These are phyloP conservation scores for Cladorrhinum sp. DNA, from an alignment of 2,329 filamentous ascomycete species.

Conservation along the genomic window DNA sequence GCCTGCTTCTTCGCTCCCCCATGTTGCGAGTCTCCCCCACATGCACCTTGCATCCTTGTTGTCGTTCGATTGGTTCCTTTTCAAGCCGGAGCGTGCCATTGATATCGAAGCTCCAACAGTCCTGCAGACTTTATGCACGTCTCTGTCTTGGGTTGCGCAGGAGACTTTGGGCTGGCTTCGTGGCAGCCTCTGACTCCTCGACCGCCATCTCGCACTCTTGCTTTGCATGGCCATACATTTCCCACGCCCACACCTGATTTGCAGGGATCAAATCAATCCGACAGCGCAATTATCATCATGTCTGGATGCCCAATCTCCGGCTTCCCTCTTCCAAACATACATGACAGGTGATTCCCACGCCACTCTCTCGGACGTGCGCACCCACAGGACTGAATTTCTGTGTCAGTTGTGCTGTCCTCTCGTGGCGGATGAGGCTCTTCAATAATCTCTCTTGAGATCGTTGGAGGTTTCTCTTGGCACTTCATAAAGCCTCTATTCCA, in stretches of 20 bases:
- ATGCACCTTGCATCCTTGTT: slow-evolving; percentile 13
- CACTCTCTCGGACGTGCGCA: neutral
- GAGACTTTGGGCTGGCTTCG: slow-evolving; percentile 27
- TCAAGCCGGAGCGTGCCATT: neutral
- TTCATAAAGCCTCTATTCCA: neutral
- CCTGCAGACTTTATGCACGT: slow-evolving; percentile 22
- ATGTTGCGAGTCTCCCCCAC: neutral
- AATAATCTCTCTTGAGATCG: neutral
- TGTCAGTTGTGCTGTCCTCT: neutral
- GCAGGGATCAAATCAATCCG: slow-evolving; percentile 3
- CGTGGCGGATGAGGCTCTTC: neutral
- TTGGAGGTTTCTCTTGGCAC: neutral
- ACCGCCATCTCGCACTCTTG: slow-evolving; percentile 8
- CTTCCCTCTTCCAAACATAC: neutral
- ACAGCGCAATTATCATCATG: neutral
- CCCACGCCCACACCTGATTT: slow-evolving; percentile 10
- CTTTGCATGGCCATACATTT: slow-evolving; percentile 18
- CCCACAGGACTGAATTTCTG: too few species aligned
- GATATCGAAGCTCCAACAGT: neutral
- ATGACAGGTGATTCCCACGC: neutral
- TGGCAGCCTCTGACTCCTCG: slow-evolving; percentile 32
- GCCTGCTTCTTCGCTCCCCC: neutral
- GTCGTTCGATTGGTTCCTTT: slow-evolving; percentile 14
- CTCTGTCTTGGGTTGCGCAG: slow-evolving; percentile 12
- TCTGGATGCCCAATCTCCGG: slow-evolving; percentile 17